Evolutionary conservation across 306 rosid genomes (phyloP), one percentile per base, ranked within the genome.

Genomic region (Dryas alaskensis): DNA sequence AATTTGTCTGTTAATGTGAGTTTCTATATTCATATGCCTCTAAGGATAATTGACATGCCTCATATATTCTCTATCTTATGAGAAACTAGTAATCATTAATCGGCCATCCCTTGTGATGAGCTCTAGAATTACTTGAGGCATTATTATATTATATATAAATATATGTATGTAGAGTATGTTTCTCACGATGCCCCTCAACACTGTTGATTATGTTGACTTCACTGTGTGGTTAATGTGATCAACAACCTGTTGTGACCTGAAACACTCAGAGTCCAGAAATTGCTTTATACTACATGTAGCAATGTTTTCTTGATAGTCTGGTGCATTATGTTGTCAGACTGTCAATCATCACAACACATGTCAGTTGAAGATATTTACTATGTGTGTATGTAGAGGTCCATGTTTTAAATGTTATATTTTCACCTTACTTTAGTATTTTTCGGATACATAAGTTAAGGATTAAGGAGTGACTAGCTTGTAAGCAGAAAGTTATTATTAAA

Each of bases 381-480:
- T 45, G 8, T 42, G 47, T 62, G 51, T 16, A 14, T 54, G 53
- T 44, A 40, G 37, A 60, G 40, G 40, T 73, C 37, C 81, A 63
- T 27, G 39, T 44, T 12, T 11, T 8, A 46, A 58, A 16, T 16
- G 44, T 52, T 58, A 6, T 31, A 22, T 48, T 25, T 59, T 51
- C 60, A 17, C 61, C 10, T 46, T 42, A 40, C 37, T 39, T 6
- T n/a, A 11, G 11, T 77, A 60, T 69, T 13, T 69, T n/a, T 31
- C 4, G 2, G 27, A 44, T n/a, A 59, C 16, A 14, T 14, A 25
- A 4, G 42, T 11, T 17, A 10, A 1, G 37, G 37, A 6, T 17
- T 66, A 57, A 25, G 59, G 37, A 49, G 10, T 54, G 22, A 19
- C 65, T 9, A 58, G 64, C 76, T 52, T 53, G 52, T 72, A 50